Percentiles rank a stretch among this genome's conserved stretches.
Evolutionary conservation across 371 early-diverging fungal genomes (phyloP).

Genomic region (Mortierella sp.): DNA sequence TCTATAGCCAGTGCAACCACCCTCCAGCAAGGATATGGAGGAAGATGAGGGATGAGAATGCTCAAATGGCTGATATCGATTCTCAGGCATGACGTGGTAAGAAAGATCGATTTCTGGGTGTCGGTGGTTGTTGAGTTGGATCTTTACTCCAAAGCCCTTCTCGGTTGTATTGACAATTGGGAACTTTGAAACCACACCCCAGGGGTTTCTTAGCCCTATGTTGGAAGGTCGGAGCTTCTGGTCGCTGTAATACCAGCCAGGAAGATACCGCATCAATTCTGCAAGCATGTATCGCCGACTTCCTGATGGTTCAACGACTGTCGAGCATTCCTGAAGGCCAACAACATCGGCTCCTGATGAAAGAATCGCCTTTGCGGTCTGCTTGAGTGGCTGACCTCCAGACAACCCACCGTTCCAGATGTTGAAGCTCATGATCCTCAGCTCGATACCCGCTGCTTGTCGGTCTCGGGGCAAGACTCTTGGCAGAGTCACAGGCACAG

Average conservation of each 20-base stretch:
- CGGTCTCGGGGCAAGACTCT: constrained; percentile 40
- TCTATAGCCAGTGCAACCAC: neutral
- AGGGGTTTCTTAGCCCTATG: constrained; percentile 44
- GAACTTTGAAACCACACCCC: constrained; percentile 55
- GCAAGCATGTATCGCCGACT: constrained; percentile 46
- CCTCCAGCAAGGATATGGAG: neutral
- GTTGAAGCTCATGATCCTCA: constrained; percentile 49
- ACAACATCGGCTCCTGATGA: constrained; percentile 55
- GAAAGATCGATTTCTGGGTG: constrained; percentile 38
- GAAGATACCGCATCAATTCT: constrained; percentile 45
- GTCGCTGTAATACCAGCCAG: constrained; percentile 55
- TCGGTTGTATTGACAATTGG: constrained; percentile 49
- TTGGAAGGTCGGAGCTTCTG: constrained; percentile 33
- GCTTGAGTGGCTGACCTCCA: constrained; percentile 17
- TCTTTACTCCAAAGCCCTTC: constrained; percentile 53
- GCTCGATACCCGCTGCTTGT: constrained; percentile 34
- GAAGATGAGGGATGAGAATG: constrained; percentile 3
- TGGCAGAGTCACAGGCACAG: constrained; percentile 31
- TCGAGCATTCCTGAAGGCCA: constrained; percentile 56
- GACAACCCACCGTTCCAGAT: constrained; percentile 56
- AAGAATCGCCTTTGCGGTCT: constrained; percentile 52
- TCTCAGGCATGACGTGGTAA: constrained; percentile 18
- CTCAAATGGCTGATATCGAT: constrained; percentile 26
- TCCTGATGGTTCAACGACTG: constrained; percentile 13
- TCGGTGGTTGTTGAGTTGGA: constrained; percentile 46